Conservation (phyloP, 305 asterid species). For the Striga hermonthica region DNA sequence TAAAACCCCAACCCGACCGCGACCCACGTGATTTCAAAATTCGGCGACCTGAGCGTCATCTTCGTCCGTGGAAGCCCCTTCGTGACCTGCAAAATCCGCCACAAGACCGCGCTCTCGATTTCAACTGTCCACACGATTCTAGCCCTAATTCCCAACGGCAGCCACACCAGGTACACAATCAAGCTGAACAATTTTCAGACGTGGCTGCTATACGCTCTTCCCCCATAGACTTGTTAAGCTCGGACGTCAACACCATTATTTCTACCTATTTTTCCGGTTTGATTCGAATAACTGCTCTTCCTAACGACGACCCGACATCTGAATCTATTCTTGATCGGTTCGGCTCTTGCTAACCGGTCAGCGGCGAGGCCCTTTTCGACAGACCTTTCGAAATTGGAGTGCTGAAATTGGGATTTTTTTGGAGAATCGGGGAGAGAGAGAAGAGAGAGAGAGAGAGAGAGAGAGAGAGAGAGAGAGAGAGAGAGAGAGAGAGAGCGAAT, state of each 20-base stretch:
- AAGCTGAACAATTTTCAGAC: constrained; percentile 74
- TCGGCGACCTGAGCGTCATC: constrained; percentile 64
- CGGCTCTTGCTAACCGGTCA: constrained; percentile 65
- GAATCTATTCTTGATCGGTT: constrained; percentile 57
- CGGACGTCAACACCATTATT: constrained; percentile 43
- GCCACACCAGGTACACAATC: constrained; percentile 52
- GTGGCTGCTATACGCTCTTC: constrained; percentile 82
- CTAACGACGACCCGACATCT: constrained; percentile 39
- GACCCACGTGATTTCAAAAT: constrained; percentile 53
- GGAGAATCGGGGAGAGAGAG: too few species aligned
- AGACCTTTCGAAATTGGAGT: too few species aligned
- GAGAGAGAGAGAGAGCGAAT: too few species aligned
- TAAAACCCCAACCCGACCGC: constrained; percentile 43
- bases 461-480: too few species aligned
- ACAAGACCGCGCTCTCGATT: constrained; percentile 44
- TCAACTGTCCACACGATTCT: constrained; percentile 72
- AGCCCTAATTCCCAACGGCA: constrained; percentile 41
- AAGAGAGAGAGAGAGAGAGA: too few species aligned
- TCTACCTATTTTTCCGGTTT: constrained; percentile 56
- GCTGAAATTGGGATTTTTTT: too few species aligned
- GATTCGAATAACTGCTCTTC: constrained; percentile 66
- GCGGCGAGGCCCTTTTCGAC: constrained; percentile 56
- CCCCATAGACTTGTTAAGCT: constrained; percentile 40
- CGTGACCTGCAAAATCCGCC: constrained; percentile 53
- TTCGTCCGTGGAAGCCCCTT: constrained; percentile 82